Evolutionary conservation across 2,329 filamentous ascomycete species (phyloP).

Genomic region (Incumbomyces delicatus): DNA sequence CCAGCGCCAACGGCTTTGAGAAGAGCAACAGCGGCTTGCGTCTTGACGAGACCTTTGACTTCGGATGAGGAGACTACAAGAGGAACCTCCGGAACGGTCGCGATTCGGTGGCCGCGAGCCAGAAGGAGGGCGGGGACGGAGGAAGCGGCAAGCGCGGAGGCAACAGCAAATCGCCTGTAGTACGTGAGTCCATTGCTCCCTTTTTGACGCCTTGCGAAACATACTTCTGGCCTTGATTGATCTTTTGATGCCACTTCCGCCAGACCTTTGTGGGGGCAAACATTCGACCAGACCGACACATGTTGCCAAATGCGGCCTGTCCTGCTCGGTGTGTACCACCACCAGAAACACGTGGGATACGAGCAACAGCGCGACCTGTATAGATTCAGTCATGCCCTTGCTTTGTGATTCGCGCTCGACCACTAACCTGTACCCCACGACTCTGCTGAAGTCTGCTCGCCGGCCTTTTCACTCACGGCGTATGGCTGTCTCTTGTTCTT

Average conservation of each 20-base stretch:
- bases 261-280: slow-evolving; percentile 99
- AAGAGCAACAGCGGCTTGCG: slow-evolving; percentile 73
- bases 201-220: slow-evolving; percentile 23
- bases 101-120: slow-evolving; percentile 94
- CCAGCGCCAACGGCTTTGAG: slow-evolving; percentile 86
- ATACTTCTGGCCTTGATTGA: slow-evolving; percentile 97
- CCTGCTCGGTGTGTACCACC: slow-evolving; percentile 99
- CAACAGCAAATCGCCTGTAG: slow-evolving; percentile 83
- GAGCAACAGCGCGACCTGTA: slow-evolving; percentile 94
- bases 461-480: slow-evolving; percentile 99
- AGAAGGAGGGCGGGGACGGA: slow-evolving; percentile 89
- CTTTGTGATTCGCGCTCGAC: slow-evolving; percentile 18
- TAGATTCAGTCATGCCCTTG: slow-evolving; percentile 8
- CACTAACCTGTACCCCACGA: slow-evolving; percentile 97
- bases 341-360: slow-evolving; percentile 99
- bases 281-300: slow-evolving; percentile 99
- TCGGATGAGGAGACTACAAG: slow-evolving; percentile 88
- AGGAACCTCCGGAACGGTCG: slow-evolving; percentile 86
- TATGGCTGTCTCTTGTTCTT: slow-evolving; percentile 99
- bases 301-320: slow-evolving; percentile 99
- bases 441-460: slow-evolving; percentile 99
- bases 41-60: slow-evolving; percentile 81
- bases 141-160: slow-evolving; percentile 93
- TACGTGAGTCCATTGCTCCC: slow-evolving; percentile 8
- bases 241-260: slow-evolving; percentile 99